These are phyloP conservation scores for Solanum etuberosum DNA, from an alignment of 257 asterid species.

Conservation along the genomic window DNA sequence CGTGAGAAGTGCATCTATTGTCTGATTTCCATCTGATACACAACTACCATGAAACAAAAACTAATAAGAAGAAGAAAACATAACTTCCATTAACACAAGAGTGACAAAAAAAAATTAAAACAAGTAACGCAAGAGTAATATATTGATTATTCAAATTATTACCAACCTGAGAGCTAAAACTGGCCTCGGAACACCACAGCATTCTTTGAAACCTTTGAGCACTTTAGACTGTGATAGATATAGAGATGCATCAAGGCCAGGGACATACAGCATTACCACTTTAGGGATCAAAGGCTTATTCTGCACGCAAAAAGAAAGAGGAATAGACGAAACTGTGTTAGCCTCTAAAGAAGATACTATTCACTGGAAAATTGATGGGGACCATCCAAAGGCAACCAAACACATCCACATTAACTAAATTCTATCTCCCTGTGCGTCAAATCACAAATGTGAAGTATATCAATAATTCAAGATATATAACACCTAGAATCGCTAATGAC, in stretches of 20 bases:
- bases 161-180: slow-evolving; percentile 85
- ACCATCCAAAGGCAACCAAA: neutral
- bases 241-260: slow-evolving; percentile 96
- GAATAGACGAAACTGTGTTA: neutral
- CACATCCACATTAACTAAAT: neutral
- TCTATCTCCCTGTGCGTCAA: neutral
- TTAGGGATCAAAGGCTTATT: slow-evolving; percentile 88
- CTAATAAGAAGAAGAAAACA: neutral
- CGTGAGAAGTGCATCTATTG: slow-evolving; percentile 85
- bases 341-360: neutral
- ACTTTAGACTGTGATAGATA: slow-evolving; percentile 71
- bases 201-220: slow-evolving; percentile 57
- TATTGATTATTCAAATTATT: neutral
- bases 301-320: slow-evolving; percentile 37
- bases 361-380: neutral
- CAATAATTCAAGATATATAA: neutral
- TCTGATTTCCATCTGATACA: slow-evolving; percentile 84
- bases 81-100: neutral
- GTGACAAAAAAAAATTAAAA: neutral
- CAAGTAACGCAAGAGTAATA: neutral
- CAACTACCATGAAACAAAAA: slow-evolving; percentile 52
- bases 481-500: neutral
- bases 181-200: slow-evolving; percentile 75
- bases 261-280: slow-evolving; percentile 84
- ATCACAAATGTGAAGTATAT: neutral